A percentile compares a stretch with the other conserved stretches of the same genome.
Evolutionary conservation across 2,329 filamentous ascomycete species (phyloP).

Genomic region (Emmonsia crescens): DNA sequence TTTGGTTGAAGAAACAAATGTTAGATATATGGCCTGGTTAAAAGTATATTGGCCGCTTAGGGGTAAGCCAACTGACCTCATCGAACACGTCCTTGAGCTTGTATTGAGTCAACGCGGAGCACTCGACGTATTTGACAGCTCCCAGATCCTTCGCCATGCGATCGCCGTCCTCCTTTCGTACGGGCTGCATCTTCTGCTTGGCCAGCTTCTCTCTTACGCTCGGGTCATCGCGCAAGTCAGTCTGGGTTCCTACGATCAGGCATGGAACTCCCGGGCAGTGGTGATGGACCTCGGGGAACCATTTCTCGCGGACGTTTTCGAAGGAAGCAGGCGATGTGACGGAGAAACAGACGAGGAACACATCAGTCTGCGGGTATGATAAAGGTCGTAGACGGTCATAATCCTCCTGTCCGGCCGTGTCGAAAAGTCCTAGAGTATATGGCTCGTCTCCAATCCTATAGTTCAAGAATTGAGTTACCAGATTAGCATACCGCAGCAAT

Average conservation of each 20-base stretch:
- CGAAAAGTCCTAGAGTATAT: slow-evolving; percentile 92
- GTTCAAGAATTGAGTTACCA: slow-evolving; percentile 11
- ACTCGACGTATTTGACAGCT: slow-evolving; percentile 97
- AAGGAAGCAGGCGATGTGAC: slow-evolving; percentile 96
- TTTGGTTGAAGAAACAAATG: slow-evolving; percentile 8
- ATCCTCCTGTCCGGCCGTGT: slow-evolving; percentile 98
- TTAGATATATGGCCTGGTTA: background rate
- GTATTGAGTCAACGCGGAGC: slow-evolving; percentile 94
- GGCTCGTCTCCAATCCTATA: slow-evolving; percentile 95
- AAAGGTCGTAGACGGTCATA: slow-evolving; percentile 94
- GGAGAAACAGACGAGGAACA: slow-evolving; percentile 98
- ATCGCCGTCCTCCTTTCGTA: slow-evolving; percentile 86
- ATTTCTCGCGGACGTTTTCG: slow-evolving; percentile 98
- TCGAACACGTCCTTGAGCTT: slow-evolving; percentile 99
- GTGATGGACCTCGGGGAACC: slow-evolving; percentile 97
- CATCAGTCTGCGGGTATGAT: slow-evolving; percentile 96
- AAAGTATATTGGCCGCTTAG: background rate
- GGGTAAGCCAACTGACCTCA: slow-evolving; percentile 55
- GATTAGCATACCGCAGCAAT: background rate
- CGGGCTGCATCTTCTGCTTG: slow-evolving; percentile 93
- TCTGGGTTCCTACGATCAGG: slow-evolving; percentile 94
- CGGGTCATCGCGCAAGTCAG: slow-evolving; percentile 83
- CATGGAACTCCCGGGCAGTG: slow-evolving; percentile 97
- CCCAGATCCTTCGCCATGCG: slow-evolving; percentile 95
- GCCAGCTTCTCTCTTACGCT: slow-evolving; percentile 81